Percentiles rank a stretch among this genome's conserved stretches.
phyloP scores from a whole-genome alignment of 345 rosid genomes.

The Excoecaria cochinchinensis region DNA sequence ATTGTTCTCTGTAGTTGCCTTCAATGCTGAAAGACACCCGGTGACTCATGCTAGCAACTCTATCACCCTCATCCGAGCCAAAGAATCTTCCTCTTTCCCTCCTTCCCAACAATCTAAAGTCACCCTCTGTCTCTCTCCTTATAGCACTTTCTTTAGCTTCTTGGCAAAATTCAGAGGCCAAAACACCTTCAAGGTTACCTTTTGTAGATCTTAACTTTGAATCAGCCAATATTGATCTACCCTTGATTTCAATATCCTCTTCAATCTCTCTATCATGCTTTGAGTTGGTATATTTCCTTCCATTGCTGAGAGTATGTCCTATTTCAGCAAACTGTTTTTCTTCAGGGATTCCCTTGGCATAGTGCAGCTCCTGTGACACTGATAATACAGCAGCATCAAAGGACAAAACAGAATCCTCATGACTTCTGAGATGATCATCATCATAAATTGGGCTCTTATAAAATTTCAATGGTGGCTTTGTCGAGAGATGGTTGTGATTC shows the following conservation, averaged over 20 bases:
- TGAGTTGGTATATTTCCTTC: conserved; percentile 24
- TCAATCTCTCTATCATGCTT: conserved; percentile 39
- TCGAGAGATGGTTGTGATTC: conserved; percentile 39
- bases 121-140: conserved; percentile 69
- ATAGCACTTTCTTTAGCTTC: conserved; percentile 56
- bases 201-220: conserved; percentile 26
- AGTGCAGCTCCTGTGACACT: conserved; percentile 50
- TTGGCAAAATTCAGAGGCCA: conserved; percentile 32
- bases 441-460: conserved; percentile 38
- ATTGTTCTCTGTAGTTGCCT: conserved; percentile 36
- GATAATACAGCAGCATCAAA: conserved; percentile 82
- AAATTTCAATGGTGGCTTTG: conserved; percentile 38
- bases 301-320: conserved; percentile 28
- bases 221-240: conserved; percentile 7
- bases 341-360: conserved; percentile 45
- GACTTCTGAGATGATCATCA: conserved; percentile 24
- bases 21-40: conserved; percentile 49
- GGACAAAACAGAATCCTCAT: conserved; percentile 50
- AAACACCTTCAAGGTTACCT: conserved; percentile 22
- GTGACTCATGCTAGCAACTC: conserved; percentile 39
- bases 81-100: conserved; percentile 56
- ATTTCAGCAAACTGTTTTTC: conserved; percentile 36
- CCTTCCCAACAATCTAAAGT: conserved; percentile 58
- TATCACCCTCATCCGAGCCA: conserved; percentile 46
- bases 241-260: conserved; percentile 36